These are phyloP conservation scores for Fagopyrum esculentum DNA, from an alignment of 148 eudicot genomes.

Conservation along the genomic window DNA sequence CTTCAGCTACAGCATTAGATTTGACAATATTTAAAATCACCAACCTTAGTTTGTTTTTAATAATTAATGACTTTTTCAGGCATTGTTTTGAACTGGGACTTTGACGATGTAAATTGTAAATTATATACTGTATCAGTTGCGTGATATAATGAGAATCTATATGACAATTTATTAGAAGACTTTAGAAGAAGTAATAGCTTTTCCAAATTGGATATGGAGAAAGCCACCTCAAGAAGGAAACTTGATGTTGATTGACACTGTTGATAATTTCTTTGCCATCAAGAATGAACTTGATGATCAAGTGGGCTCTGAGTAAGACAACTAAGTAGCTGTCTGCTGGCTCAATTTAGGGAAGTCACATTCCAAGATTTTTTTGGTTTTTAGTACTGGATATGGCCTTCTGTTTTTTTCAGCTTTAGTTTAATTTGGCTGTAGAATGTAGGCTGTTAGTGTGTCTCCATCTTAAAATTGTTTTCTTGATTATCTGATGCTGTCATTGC, in stretches of 20 bases:
- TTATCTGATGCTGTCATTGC: slow-evolving; percentile 12
- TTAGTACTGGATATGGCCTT: not conserved
- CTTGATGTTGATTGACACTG: not conserved
- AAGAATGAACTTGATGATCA: not conserved
- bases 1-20: not conserved
- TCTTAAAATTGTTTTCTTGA: not conserved
- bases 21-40: not conserved
- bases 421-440: not conserved
- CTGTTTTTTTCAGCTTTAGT: not conserved
- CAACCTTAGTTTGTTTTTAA: not conserved
- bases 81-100: not conserved
- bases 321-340: not conserved
- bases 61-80: not conserved
- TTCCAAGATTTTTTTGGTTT: not conserved
- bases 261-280: not conserved
- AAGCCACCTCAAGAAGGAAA: not conserved
- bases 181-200: not conserved
- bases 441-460: not conserved
- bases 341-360: not conserved
- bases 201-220: not conserved
- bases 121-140: not conserved
- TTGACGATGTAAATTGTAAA: slow-evolving; percentile 1
- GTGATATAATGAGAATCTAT: slow-evolving; percentile 3
- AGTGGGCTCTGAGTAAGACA: too few species aligned
- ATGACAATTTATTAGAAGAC: not conserved